A percentile compares a stretch with the other conserved stretches of the same genome.
These are phyloP conservation scores for Heteromeles arbutifolia DNA, from an alignment of 306 rosid genomes.

Conservation along the genomic window DNA sequence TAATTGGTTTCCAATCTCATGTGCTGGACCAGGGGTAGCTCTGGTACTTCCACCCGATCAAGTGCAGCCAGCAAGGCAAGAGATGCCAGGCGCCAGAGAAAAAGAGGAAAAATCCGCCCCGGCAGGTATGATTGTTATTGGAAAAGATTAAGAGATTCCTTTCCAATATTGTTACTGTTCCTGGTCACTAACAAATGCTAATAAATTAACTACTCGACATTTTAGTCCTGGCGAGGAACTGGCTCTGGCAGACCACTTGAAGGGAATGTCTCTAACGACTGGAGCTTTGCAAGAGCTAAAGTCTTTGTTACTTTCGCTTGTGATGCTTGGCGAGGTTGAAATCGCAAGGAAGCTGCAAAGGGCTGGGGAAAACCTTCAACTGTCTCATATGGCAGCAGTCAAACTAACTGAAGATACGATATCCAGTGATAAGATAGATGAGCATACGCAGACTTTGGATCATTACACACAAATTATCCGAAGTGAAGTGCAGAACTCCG, in stretches of 20 bases:
- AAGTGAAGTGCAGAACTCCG: constrained; percentile 52
- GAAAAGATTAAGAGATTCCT: neutral
- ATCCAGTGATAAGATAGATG: constrained; percentile 54
- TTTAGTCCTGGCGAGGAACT: constrained; percentile 87
- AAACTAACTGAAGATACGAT: constrained; percentile 75
- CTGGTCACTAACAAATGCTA: neutral
- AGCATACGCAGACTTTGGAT: constrained; percentile 64
- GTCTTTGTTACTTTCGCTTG: constrained; percentile 61
- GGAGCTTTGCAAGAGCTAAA: constrained; percentile 66
- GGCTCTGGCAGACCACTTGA: constrained; percentile 84
- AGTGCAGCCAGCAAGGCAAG: constrained; percentile 74
- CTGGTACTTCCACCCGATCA: constrained; percentile 54
- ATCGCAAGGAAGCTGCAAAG: constrained; percentile 77
- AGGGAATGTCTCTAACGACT: constrained; percentile 67
- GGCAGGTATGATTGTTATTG: constrained; percentile 63
- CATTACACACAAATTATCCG: constrained; percentile 44
- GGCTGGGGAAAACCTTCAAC: constrained; percentile 68
- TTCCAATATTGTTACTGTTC: neutral
- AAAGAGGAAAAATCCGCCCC: constrained; percentile 92
- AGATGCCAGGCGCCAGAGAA: constrained; percentile 77
- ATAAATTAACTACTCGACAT: constrained; percentile 16
- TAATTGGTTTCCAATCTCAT: constrained; percentile 19
- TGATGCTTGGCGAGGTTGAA: constrained; percentile 80
- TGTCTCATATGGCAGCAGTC: constrained; percentile 75
- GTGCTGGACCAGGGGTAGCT: constrained; percentile 67